A percentile compares a stretch with the other conserved stretches of the same genome.
These are phyloP conservation scores for Aspergillus chevalieri DNA, from an alignment of 2,329 filamentous ascomycete genomes.

Conservation along the genomic window DNA sequence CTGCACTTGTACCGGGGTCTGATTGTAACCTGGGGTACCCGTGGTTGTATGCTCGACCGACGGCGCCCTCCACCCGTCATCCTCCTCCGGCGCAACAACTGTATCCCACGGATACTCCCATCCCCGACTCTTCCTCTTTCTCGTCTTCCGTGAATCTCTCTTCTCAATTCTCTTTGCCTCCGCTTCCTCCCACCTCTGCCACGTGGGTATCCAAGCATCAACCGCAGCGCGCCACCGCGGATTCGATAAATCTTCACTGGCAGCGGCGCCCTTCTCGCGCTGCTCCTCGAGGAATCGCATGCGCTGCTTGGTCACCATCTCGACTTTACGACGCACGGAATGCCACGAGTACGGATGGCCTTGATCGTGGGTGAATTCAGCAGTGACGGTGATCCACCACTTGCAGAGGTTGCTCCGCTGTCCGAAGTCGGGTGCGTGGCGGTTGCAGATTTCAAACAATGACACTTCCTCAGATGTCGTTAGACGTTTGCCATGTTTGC, in stretches of 20 bases:
- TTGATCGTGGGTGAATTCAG: constrained; percentile 32
- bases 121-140: constrained; percentile 20
- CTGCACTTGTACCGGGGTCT: neutral
- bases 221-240: constrained; percentile 34
- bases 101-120: constrained; percentile 10
- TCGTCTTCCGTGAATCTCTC: constrained; percentile 28
- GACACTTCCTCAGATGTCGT: constrained; percentile 36
- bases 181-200: constrained; percentile 34
- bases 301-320: constrained; percentile 35
- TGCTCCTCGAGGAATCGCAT: constrained; percentile 35
- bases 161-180: constrained; percentile 33
- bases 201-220: constrained; percentile 38
- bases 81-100: neutral
- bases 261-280: constrained; percentile 19
- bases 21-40: neutral
- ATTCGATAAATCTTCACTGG: constrained; percentile 28
- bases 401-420: constrained; percentile 38
- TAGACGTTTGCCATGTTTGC: constrained; percentile 33
- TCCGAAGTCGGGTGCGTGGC: constrained; percentile 31
- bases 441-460: constrained; percentile 37
- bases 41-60: neutral
- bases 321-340: constrained; percentile 38
- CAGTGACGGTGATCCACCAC: constrained; percentile 36
- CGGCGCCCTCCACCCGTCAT: neutral
- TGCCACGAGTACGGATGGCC: constrained; percentile 40